Evolutionary conservation across 345 rosid genomes (phyloP).

Genomic region (Noccaea bulbosa): DNA sequence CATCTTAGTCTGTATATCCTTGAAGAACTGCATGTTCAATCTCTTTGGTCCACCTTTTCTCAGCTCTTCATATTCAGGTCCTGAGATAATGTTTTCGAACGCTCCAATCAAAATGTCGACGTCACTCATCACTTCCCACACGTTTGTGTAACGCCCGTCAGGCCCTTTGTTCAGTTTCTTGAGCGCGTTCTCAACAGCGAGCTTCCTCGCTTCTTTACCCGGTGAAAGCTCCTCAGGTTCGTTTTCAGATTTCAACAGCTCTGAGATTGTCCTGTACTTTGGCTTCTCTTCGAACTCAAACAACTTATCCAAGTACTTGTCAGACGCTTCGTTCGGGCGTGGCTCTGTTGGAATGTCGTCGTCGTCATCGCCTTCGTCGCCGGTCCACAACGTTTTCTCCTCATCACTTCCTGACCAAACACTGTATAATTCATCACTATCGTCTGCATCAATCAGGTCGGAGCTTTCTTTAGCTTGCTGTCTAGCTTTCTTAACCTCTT

Average conservation of each 20-base stretch:
- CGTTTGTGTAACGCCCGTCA: slow-evolving; percentile 85
- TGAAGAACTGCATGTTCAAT: slow-evolving; percentile 89
- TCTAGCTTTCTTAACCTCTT: slow-evolving; percentile 69
- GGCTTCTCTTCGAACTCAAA: slow-evolving; percentile 95
- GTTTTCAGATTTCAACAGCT: slow-evolving; percentile 69
- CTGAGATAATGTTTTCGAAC: slow-evolving; percentile 85
- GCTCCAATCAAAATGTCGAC: slow-evolving; percentile 83
- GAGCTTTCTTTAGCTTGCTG: slow-evolving; percentile 77
- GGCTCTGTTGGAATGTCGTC: slow-evolving; percentile 84
- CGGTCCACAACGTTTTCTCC: slow-evolving; percentile 92
- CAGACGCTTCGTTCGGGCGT: slow-evolving; percentile 74
- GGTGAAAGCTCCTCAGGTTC: slow-evolving; percentile 94
- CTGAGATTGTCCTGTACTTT: slow-evolving; percentile 81
- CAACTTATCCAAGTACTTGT: slow-evolving; percentile 72
- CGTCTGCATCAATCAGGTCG: slow-evolving; percentile 73
- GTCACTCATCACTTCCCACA: slow-evolving; percentile 97
- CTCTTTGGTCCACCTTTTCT: slow-evolving; percentile 91
- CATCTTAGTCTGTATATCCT: slow-evolving; percentile 93
- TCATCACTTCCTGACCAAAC: slow-evolving; percentile 96
- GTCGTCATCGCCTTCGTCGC: slow-evolving; percentile 83
- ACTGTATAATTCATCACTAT: slow-evolving; percentile 82
- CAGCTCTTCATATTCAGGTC: slow-evolving; percentile 94
- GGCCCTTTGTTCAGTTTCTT: slow-evolving; percentile 94
- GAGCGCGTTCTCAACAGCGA: slow-evolving; percentile 92
- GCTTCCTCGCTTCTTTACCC: slow-evolving; percentile 83